Base-by-base conservation (phyloP, 1,139 yeast species). In the Pichia sp. region DNA sequence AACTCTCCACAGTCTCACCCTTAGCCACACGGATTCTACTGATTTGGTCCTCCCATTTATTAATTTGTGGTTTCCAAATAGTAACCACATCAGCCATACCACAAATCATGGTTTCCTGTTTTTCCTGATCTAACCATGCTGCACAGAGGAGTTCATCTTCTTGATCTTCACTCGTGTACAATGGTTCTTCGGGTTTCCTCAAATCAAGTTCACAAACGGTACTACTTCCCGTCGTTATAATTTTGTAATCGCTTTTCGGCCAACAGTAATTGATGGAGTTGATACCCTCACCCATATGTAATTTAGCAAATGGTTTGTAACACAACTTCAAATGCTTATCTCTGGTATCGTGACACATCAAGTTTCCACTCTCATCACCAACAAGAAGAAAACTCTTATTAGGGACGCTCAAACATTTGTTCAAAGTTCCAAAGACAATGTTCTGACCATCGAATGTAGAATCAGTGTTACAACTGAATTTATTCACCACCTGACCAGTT, bases 61-160 rank as follows among this genome's bases (percentile, higher is more conserved):
- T 69, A 54, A 74, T 74, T 28, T 73, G 67, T 29, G 80, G 75
- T 48, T 75, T 77, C 98, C 97, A 91, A n/a, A 83, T 66, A 0
- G 97, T 86, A 6, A 86, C 69, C n/a, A 86, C 73, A 55, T 83
- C 94, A 3, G 94, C 88, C 77, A 87, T 88, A 33, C 87, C 88
- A 50, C 88, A 77, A 0, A 82, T 83, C 45, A 53, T 37, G 3
- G 51, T 47, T 16, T 79, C 66, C 3, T 77, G 77, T 26, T 70
- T 72, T 18, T 67, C 65, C n/a, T 72, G 75, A 44, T 79, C 83
- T 1, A 80, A 72, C 60, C 72, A 79, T 33, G 85, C 67, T 56
- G 87, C 82, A 33, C 91, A 69, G 34, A 88, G 60, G 22, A 91
- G 64, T 55, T 91, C 98, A 52, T 91, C 97, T 47, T 84, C 96